Conservation (phyloP, 164 flowering plant genomes). For the Sextonia rubra region DNA sequence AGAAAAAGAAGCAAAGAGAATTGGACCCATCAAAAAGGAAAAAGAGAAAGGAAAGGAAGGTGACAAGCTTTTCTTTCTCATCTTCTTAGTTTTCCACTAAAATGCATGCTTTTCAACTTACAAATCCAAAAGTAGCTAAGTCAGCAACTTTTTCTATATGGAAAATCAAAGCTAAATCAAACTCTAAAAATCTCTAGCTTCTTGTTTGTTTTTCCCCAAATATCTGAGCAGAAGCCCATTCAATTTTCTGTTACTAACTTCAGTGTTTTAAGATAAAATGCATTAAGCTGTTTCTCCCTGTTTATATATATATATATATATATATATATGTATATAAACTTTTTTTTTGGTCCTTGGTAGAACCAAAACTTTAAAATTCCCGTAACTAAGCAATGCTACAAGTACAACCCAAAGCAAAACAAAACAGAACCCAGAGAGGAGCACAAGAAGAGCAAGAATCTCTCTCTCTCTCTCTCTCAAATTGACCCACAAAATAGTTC, state of each 20-base stretch:
- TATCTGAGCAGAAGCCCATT: too few species aligned
- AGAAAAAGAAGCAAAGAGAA: not conserved
- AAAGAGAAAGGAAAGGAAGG: not conserved
- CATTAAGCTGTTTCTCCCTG: not conserved
- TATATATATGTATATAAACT: too few species aligned
- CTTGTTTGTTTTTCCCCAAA: too few species aligned
- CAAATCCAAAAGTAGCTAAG: constrained; percentile 2
- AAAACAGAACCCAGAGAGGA: not conserved
- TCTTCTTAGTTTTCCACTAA: not conserved
- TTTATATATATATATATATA: too few species aligned
- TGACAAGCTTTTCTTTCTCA: not conserved
- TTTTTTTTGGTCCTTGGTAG: not conserved
- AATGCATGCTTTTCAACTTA: not conserved
- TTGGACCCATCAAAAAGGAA: not conserved
- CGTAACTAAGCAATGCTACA: not conserved
- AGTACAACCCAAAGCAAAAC: not conserved
- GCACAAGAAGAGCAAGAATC: not conserved
- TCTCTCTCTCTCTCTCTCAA: not conserved
- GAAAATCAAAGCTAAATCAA: not conserved
- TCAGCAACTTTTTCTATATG: not conserved
- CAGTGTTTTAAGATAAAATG: too few species aligned
- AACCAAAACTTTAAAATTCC: not conserved
- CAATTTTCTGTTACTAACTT: too few species aligned
- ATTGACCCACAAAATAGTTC: not conserved
- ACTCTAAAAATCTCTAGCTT: not conserved